A percentile compares a stretch with the other conserved stretches of the same genome.
These are phyloP conservation scores for Galerina sulciceps DNA, from an alignment of 768 basidiomycete genomes.

Conservation along the genomic window DNA sequence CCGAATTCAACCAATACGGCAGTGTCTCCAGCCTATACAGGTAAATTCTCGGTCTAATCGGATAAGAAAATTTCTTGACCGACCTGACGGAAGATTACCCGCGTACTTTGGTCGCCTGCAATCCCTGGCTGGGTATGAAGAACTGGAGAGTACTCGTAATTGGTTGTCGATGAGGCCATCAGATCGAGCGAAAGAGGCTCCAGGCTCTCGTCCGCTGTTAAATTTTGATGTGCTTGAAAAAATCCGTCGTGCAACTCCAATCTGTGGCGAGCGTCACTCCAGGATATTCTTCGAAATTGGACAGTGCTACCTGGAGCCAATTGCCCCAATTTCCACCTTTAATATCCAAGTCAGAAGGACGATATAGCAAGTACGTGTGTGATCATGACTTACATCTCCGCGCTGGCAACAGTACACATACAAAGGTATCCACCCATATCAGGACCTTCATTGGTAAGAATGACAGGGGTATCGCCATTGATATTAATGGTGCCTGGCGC, in stretches of 20 bases:
- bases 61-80: not conserved
- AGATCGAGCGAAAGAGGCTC: not conserved
- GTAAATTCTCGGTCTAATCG: not conserved
- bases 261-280: conserved; percentile 39
- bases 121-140: conserved; percentile 22
- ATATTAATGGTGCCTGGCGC: conserved; percentile 58
- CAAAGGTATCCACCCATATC: conserved; percentile 70
- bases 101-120: conserved; percentile 4
- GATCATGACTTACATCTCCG: conserved; percentile 46
- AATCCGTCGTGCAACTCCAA: conserved; percentile 29
- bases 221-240: conserved; percentile 27
- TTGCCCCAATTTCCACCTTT: conserved; percentile 75
- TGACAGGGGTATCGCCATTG: conserved; percentile 74
- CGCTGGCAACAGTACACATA: conserved; percentile 53
- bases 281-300: conserved; percentile 53
- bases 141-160: conserved; percentile 35
- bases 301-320: conserved; percentile 59
- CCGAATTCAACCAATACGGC: conserved; percentile 70
- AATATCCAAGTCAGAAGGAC: not conserved
- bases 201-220: not conserved
- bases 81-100: conserved; percentile 62
- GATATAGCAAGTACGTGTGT: not conserved
- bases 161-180: not conserved
- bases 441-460: conserved; percentile 64
- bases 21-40: conserved; percentile 60